Evolutionary conservation across 176 grass and related monocot genomes (phyloP).

Genomic region (Tillandsia leiboldiana): DNA sequence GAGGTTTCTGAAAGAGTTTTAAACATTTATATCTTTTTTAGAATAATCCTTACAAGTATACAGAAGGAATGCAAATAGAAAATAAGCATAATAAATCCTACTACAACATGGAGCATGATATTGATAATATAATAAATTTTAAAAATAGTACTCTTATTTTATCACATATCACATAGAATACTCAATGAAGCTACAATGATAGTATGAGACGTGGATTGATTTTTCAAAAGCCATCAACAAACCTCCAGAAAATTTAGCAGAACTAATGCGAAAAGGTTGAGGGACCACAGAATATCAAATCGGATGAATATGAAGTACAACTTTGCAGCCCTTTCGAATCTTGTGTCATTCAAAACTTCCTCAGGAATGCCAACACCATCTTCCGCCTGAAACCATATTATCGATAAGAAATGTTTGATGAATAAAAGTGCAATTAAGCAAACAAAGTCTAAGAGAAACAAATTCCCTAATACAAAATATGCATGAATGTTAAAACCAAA

Average conservation of each 20-base stretch:
- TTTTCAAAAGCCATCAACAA: constrained; percentile 14
- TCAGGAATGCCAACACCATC: constrained; percentile 86
- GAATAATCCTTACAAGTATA: not conserved
- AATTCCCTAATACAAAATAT: constrained; percentile 12
- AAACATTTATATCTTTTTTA: not conserved
- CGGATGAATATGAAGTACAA: constrained; percentile 78
- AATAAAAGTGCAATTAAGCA: not conserved
- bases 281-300: constrained; percentile 82
- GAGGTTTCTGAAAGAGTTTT: constrained; percentile 66
- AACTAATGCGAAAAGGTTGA: constrained; percentile 86
- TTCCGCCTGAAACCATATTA: constrained; percentile 54
- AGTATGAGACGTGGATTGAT: constrained; percentile 7
- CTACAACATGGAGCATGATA: not conserved
- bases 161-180: constrained; percentile 6
- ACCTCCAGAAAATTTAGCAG: constrained; percentile 93
- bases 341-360: constrained; percentile 60
- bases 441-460: not conserved
- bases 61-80: not conserved
- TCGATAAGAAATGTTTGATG: constrained; percentile 12
- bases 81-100: constrained; percentile 11
- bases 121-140: constrained; percentile 5
- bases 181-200: not conserved
- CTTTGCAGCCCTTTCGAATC: constrained; percentile 65
- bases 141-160: constrained; percentile 11
- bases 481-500: not conserved